Evolutionary conservation across 164 flowering plant species (phyloP), one percentile per base, ranked within the genome.

Genomic region (Aristolochia fimbriata): DNA sequence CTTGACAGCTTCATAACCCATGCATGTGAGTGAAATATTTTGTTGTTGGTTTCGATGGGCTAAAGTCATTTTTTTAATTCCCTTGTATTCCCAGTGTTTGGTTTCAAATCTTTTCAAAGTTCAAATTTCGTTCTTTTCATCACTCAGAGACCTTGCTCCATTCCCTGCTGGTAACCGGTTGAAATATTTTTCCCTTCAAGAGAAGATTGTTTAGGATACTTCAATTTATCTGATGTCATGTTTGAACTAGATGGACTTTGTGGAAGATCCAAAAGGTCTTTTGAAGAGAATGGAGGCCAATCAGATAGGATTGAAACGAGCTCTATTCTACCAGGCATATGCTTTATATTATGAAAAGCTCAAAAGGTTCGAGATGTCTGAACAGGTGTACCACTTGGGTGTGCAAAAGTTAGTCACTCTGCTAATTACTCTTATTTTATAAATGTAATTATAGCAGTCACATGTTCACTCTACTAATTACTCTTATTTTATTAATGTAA

Each of bases 321-420:
- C 96, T 12, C 62, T 90, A 50, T 93, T 82, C 73, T 93, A 93
- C 70, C 92, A 83, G 74, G 99, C 99, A 1, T 88, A 87, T 79
- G 96, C 92, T 62, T 80, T 90, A 31, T 82, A 82, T 68, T 86
- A 80, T 69, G 99, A 88, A 75, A 93, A 86, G 78, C 67, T 71
- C 61, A 93, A 88, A 77, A 90, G 74, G 68, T 90, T 80, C 71
- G 86, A 84, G 22, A 86, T 81, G 60, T 87, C 99, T 58, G 99
- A 93, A 57, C 82, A 80, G 68, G 81, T 90, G 81, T 93, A 84
- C 62, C 85, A 69, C 73, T 47, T 77, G 65, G 99, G 99, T 3
- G 85, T 83, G 53, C 82, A 78, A 67, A 93, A 79, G 99, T 93
- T 76, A 85, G 87, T 33, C 15, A 15, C 27, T 37, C 22, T 22